phyloP scores from a whole-genome alignment of 208 protist species.

The Acanthamoeba royreba region DNA sequence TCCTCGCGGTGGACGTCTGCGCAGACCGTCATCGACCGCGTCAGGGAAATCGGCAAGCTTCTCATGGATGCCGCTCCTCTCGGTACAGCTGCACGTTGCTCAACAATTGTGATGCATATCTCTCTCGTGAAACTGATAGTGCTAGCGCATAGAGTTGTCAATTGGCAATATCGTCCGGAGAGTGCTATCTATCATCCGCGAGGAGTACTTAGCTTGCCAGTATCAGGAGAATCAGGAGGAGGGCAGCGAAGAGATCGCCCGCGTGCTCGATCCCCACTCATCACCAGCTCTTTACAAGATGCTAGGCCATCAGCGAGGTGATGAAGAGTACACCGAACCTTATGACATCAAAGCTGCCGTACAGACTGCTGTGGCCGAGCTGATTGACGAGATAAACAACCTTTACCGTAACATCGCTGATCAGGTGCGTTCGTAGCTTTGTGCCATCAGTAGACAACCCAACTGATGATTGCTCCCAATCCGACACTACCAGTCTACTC shows the following conservation, averaged over 20 bases:
- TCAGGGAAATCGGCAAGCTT: slow-evolving; percentile 42
- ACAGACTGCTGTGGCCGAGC: slow-evolving; percentile 72
- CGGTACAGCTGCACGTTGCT: too few relatives aligned
- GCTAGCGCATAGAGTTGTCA: slow-evolving; percentile 64
- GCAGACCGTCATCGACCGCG: slow-evolving; percentile 22
- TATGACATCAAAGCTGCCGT: slow-evolving; percentile 71
- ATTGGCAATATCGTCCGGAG: slow-evolving; percentile 85
- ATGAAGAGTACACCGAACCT: slow-evolving; percentile 30
- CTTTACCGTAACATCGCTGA: slow-evolving; percentile 67
- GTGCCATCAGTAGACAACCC: not conserved
- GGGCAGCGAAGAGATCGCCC: slow-evolving; percentile 7
- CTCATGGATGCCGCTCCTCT: slow-evolving; percentile 53
- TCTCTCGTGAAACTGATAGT: not conserved
- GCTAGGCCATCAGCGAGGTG: not conserved
- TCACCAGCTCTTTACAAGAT: slow-evolving; percentile 36
- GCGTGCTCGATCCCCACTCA: slow-evolving; percentile 33
- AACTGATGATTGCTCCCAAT: slow-evolving; percentile 50
- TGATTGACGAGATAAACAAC: slow-evolving; percentile 78
- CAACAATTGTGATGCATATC: not conserved
- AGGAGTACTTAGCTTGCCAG: slow-evolving; percentile 70
- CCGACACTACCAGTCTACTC: slow-evolving; percentile 70
- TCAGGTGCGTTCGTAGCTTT: slow-evolving; percentile 17
- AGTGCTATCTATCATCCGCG: slow-evolving; percentile 84
- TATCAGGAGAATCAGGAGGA: slow-evolving; percentile 51
- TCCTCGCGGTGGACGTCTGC: not conserved